A percentile compares a stretch with the other conserved stretches of the same genome.
These are phyloP conservation scores for Edaphochlamys debaryana DNA, from an alignment of 139 green algal species.

Conservation along the genomic window DNA sequence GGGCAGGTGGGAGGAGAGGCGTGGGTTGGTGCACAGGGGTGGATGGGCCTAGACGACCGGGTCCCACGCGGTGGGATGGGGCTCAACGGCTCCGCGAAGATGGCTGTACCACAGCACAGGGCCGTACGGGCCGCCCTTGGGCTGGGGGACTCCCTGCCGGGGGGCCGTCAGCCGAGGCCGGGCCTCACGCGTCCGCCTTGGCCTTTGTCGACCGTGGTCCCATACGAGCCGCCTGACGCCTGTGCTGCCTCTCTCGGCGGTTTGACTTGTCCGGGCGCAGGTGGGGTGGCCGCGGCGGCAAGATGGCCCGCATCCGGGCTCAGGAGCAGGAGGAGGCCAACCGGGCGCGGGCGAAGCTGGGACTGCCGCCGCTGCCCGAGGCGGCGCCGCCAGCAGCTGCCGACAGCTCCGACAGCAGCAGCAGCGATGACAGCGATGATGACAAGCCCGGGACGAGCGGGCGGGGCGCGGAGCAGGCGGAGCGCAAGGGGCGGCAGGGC, in stretches of 20 bases:
- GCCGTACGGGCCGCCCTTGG: too few species aligned
- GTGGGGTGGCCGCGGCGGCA: conserved; percentile 76
- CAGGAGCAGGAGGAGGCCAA: conserved; percentile 60
- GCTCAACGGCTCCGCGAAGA: too few species aligned
- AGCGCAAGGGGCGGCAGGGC: background rate
- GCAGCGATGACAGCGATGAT: background rate
- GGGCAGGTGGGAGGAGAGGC: conserved; percentile 44
- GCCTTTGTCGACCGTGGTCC: too few species aligned
- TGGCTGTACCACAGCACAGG: too few species aligned
- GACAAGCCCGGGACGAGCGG: conserved; percentile 45
- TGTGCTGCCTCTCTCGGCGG: too few species aligned
- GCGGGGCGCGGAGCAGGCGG: conserved; percentile 5
- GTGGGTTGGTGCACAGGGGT: background rate
- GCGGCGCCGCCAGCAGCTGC: background rate
- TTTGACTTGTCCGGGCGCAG: too few species aligned
- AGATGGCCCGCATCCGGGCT: conserved; percentile 80
- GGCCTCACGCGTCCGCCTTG: too few species aligned
- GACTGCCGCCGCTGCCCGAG: conserved; percentile 22
- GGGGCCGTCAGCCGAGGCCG: too few species aligned
- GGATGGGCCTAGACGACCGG: too few species aligned
- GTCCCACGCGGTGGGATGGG: too few species aligned
- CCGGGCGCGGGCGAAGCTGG: background rate
- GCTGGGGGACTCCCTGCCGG: too few species aligned
- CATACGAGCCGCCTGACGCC: too few species aligned
- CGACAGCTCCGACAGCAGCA: background rate